A percentile compares a stretch with the other conserved stretches of the same genome.
These are phyloP conservation scores for Kurtzmaniella quercitrusa DNA, from an alignment of 1,139 yeast genomes.

Conservation along the genomic window DNA sequence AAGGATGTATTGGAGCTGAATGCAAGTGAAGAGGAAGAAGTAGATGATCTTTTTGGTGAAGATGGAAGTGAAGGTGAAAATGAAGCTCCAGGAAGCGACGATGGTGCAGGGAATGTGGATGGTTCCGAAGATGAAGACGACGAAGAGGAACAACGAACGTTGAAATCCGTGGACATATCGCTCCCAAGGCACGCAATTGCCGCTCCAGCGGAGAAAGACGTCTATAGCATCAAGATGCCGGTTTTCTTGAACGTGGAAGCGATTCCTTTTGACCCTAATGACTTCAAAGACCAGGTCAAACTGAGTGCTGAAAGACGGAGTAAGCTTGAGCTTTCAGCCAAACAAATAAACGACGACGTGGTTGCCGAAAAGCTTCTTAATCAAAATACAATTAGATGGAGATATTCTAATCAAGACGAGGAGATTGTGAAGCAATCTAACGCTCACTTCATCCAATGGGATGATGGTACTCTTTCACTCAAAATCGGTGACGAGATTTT, in stretches of 20 bases:
- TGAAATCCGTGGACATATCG: constrained; percentile 55
- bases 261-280: constrained; percentile 78
- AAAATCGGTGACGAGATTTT: constrained; percentile 86
- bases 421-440: constrained; percentile 79
- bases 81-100: constrained; percentile 12
- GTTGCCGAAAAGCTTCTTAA: constrained; percentile 53
- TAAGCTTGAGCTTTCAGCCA: constrained; percentile 25
- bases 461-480: constrained; percentile 82
- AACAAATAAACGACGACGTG: constrained; percentile 40
- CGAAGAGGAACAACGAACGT: constrained; percentile 29
- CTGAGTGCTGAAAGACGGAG: constrained; percentile 45
- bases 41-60: constrained; percentile 50
- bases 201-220: constrained; percentile 36
- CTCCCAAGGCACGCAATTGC: constrained; percentile 71
- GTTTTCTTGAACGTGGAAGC: constrained; percentile 80
- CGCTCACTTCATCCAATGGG: constrained; percentile 90
- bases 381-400: constrained; percentile 89
- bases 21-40: constrained; percentile 22
- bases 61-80: constrained; percentile 30
- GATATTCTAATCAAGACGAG: constrained; percentile 68
- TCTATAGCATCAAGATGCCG: constrained; percentile 68
- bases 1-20: neutral
- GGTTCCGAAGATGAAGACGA: constrained; percentile 20
- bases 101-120: constrained; percentile 11
- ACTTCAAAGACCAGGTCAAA: constrained; percentile 54